Conservation (phyloP, 2,329 filamentous ascomycete species). For the Penicillium sp. region DNA sequence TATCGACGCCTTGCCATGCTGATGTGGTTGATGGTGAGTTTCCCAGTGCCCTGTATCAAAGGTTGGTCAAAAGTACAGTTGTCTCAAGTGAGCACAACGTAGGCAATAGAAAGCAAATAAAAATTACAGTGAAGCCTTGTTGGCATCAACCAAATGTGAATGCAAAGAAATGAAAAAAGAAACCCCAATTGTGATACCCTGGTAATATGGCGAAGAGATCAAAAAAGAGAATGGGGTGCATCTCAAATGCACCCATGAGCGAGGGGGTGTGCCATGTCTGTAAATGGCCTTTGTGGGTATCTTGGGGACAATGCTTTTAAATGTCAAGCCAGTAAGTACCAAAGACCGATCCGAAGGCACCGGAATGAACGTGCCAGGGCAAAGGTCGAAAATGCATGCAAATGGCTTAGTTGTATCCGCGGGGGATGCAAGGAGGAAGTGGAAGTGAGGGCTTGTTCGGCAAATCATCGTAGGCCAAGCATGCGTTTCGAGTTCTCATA, state of each 20-base stretch:
- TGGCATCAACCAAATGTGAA: slow-evolving; percentile 3
- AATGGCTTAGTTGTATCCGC: not conserved
- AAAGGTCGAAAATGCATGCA: not conserved
- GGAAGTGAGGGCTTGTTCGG: not conserved
- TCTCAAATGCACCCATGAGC: slow-evolving; percentile 12
- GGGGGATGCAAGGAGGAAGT: not conserved
- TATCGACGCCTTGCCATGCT: slow-evolving; percentile 34
- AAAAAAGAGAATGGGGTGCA: slow-evolving; percentile 2
- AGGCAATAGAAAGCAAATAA: not conserved
- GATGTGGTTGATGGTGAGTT: slow-evolving; percentile 17
- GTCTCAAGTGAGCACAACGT: slow-evolving; percentile 3
- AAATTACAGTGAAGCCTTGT: slow-evolving; percentile 1
- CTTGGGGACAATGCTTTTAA: slow-evolving; percentile 23
- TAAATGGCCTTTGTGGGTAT: slow-evolving; percentile 30
- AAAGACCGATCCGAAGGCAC: not conserved
- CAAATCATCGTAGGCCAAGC: slow-evolving; percentile 50
- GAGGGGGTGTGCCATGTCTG: slow-evolving; percentile 10
- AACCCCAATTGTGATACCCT: not conserved
- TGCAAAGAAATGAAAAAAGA: not conserved
- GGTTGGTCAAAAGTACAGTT: slow-evolving; percentile 4
- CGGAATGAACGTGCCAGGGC: not conserved
- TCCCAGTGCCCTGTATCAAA: slow-evolving; percentile 9
- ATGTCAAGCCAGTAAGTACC: slow-evolving; percentile 1
- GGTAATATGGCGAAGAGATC: not conserved
- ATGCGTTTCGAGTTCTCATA: slow-evolving; percentile 85